Conservation (phyloP, 768 basidiomycete genomes). For the Podaxis mareebaensis region DNA sequence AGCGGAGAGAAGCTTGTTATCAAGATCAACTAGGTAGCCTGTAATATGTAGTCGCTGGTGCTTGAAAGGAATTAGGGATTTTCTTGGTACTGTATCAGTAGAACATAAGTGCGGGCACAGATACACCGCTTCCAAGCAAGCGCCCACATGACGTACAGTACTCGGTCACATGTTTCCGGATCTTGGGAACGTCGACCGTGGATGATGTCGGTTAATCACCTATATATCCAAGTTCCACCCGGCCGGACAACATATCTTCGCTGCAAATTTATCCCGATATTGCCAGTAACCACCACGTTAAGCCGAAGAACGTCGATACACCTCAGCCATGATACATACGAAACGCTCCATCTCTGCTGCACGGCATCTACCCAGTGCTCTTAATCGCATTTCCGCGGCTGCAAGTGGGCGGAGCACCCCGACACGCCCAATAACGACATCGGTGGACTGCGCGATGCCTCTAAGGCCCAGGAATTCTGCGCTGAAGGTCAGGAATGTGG, state of each 20-base stretch:
- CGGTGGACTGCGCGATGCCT: not conserved
- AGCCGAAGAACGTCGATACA: not conserved
- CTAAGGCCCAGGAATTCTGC: not conserved
- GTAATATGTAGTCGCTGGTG: not conserved
- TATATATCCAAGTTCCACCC: constrained; percentile 11
- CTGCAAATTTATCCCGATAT: not conserved
- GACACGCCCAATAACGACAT: constrained; percentile 21
- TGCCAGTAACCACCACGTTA: not conserved
- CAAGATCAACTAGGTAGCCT: constrained; percentile 25
- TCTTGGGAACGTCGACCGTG: constrained; percentile 14
- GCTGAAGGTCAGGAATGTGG: not conserved
- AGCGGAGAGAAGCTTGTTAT: constrained; percentile 53
- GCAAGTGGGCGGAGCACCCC: constrained; percentile 11
- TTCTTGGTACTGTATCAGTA: not conserved
- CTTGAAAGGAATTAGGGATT: not conserved
- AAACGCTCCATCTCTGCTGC: constrained; percentile 32
- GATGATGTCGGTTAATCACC: constrained; percentile 1
- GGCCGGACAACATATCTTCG: not conserved
- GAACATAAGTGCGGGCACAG: not conserved
- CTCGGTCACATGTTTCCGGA: constrained; percentile 19
- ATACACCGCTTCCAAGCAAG: not conserved
- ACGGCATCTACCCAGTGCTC: constrained; percentile 26
- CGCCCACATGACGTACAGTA: not conserved
- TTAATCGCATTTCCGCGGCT: constrained; percentile 18
- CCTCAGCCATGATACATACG: constrained; percentile 34